A percentile compares a stretch with the other conserved stretches of the same genome.
These are phyloP conservation scores for Botrytis galanthina DNA, from an alignment of 2,329 filamentous ascomycete species.

Conservation along the genomic window DNA sequence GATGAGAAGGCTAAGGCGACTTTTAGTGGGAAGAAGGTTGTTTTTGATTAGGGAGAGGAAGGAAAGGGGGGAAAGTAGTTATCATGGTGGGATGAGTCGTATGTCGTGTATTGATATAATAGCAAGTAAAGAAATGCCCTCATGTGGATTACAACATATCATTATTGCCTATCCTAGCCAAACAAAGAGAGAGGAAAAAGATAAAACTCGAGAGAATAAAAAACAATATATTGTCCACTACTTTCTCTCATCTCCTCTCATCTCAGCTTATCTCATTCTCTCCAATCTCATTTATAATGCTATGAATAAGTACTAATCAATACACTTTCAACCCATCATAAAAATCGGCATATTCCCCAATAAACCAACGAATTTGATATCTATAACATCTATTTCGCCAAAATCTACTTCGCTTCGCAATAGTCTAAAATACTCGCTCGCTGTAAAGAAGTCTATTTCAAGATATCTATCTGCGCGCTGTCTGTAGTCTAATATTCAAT, in stretches of 20 bases:
- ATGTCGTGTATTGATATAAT: not conserved
- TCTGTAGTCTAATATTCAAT: not conserved
- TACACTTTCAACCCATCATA: not conserved
- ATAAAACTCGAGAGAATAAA: not conserved
- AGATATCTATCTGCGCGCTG: not conserved
- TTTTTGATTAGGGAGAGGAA: constrained; percentile 48
- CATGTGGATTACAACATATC: not conserved
- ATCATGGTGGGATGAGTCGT: not conserved
- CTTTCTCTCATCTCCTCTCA: too few species aligned
- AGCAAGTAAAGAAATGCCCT: not conserved
- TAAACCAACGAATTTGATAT: not conserved
- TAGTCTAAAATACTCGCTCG: not conserved
- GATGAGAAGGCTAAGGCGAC: constrained; percentile 51
- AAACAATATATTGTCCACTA: not conserved
- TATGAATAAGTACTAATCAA: not conserved
- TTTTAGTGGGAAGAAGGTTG: constrained; percentile 58
- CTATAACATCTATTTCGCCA: not conserved
- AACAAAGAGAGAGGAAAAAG: not conserved
- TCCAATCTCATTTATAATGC: not conserved
- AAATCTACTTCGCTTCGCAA: not conserved
- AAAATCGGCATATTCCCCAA: not conserved
- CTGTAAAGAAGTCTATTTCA: not conserved
- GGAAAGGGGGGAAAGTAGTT: too few species aligned
- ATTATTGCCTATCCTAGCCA: not conserved
- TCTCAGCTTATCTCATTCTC: too few species aligned